Conservation (phyloP, 768 basidiomycete species). For the Amanita phalloides region DNA sequence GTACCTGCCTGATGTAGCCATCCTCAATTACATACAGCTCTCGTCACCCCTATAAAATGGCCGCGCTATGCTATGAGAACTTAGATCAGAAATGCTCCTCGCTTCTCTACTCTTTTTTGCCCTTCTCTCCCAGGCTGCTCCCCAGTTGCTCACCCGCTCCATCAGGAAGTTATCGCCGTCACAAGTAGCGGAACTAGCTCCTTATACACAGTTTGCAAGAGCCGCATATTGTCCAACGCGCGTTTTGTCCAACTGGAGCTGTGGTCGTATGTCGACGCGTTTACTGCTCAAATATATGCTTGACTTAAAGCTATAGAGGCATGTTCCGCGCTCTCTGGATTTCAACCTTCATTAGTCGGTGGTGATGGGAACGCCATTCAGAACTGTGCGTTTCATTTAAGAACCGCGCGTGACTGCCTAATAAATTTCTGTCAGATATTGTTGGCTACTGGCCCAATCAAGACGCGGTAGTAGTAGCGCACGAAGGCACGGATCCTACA, state of each 20-base stretch:
- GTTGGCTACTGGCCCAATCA: constrained; percentile 45
- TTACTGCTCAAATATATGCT: neutral
- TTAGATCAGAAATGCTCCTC: neutral
- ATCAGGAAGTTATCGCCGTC: constrained; percentile 16
- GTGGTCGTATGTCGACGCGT: constrained; percentile 23
- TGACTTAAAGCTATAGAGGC: constrained; percentile 18
- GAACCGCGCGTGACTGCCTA: neutral
- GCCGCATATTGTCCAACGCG: constrained; percentile 41
- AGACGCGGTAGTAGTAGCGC: constrained; percentile 45
- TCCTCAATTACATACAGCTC: neutral
- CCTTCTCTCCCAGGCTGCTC: constrained; percentile 4
- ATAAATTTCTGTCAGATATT: constrained; percentile 24
- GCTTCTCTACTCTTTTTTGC: neutral
- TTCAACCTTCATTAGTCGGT: constrained; percentile 31
- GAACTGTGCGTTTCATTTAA: constrained; percentile 25
- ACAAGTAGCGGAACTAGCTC: constrained; percentile 26
- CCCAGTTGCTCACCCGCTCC: constrained; percentile 9
- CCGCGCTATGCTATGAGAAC: neutral
- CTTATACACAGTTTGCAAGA: constrained; percentile 41
- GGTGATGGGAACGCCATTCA: constrained; percentile 40
- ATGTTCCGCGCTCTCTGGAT: constrained; percentile 28
- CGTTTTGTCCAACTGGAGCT: constrained; percentile 28
- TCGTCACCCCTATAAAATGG: neutral
- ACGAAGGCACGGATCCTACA: constrained; percentile 50
- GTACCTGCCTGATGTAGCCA: neutral